Evolutionary conservation across 1,139 yeast genomes (phyloP).

Genomic region (Magnusiomyces tetraspermus): DNA sequence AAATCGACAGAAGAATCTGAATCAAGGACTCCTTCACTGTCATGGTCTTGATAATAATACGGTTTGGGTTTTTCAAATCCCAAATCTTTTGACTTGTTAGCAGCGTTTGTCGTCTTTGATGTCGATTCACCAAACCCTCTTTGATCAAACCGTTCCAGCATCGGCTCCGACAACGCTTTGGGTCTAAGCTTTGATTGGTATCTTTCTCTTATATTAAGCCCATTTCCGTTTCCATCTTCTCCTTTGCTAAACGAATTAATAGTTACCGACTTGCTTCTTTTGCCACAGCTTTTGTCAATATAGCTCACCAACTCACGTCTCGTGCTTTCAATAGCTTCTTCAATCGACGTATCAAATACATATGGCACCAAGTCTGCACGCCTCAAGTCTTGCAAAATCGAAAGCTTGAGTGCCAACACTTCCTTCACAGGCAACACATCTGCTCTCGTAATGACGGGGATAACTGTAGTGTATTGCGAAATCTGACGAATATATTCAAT

Average conservation of each 20-base stretch:
- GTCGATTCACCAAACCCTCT: no score
- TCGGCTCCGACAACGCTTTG: no score
- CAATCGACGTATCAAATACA: slow-evolving; percentile 21
- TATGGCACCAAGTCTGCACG: slow-evolving; percentile 21
- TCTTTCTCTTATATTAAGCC: no score
- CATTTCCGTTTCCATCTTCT: slow-evolving; percentile 6
- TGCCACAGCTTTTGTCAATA: background rate
- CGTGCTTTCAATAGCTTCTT: slow-evolving; percentile 19
- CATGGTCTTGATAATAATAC: background rate
- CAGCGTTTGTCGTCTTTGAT: background rate
- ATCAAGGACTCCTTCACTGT: background rate
- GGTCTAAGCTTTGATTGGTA: no score
- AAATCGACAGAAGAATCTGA: background rate
- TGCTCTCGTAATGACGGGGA: slow-evolving; percentile 26
- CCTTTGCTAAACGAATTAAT: no score
- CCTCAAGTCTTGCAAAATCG: slow-evolving; percentile 19
- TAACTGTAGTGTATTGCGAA: slow-evolving; percentile 22
- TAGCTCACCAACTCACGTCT: no score
- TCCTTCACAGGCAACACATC: slow-evolving; percentile 20
- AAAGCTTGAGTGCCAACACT: slow-evolving; percentile 19
- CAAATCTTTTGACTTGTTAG: no score
- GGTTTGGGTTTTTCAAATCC: background rate
- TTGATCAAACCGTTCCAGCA: no score
- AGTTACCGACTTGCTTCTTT: background rate
- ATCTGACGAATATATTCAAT: slow-evolving; percentile 23